Base-by-base conservation (phyloP, 2,329 filamentous ascomycete genomes). In the Teratosphaeriaceae sp. region DNA sequence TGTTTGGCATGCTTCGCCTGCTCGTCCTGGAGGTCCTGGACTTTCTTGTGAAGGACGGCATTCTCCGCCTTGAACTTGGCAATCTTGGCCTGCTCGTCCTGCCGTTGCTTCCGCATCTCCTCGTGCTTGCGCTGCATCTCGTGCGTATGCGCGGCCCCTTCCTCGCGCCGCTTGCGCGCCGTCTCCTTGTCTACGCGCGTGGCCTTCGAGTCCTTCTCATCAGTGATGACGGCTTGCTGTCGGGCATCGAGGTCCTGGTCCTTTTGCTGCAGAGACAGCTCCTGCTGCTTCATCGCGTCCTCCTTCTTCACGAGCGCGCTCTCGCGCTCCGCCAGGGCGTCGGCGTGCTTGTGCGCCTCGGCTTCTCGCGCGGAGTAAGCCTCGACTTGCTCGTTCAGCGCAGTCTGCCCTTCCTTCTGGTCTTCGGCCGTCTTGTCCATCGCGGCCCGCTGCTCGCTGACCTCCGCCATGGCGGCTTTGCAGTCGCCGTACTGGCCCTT, bases 41-140 rank as follows among this genome's bases (percentile, higher is more conserved):
- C 22, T 12, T 31, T 27, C 15, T 36, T 34, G n/a, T 30, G 18
- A 21, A 41, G 12, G 13, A 18, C 29, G 23, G 22, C 39, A 33
- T 41, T 41, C 20, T 41, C 39, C 8, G 39, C 39, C 18, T 41
- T 41, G 12, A 23, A 16, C 20, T 34, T 30, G 3, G 39, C 39
- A 24, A 21, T 16, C 18, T 41, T 29, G 6, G 31, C 41, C 33
- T 38, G 41, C 41, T 37, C 41, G 6, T 30, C 15, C 41, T 43
- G 33, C 16, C 33, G 33, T 23, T 40, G 38, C 21, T 45, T 30
- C 9, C 39, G 33, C 4, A 38, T 38, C 11, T 36, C 40, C 12
- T 41, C 46, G 29, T 39, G 45, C 37, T 48, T 48, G 16, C 37
- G 39, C 30, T 48, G 33, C 11, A 38, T 26, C 11, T 36, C 35